These are phyloP conservation scores for Fagus crenata DNA, from an alignment of 306 rosid species.

Conservation along the genomic window DNA sequence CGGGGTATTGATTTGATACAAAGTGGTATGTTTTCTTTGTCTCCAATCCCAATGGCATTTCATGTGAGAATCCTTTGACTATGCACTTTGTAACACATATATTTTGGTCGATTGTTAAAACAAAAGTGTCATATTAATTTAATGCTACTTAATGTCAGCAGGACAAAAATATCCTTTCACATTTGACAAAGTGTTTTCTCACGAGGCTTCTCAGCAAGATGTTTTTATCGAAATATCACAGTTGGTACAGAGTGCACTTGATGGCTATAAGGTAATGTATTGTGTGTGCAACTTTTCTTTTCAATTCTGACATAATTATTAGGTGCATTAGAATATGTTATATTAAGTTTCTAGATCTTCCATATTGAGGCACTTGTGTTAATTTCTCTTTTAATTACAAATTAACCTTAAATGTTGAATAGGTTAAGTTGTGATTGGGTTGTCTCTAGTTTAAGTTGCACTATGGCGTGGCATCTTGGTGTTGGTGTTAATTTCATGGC, in stretches of 20 bases:
- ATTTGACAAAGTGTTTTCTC: constrained; percentile 89
- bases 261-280: constrained; percentile 84
- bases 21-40: constrained; percentile 48
- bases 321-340: background rate
- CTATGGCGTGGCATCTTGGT: constrained; percentile 14
- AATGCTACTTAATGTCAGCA: constrained; percentile 34
- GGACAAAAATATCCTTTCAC: constrained; percentile 84
- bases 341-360: background rate
- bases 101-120: background rate
- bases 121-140: background rate
- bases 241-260: constrained; percentile 95
- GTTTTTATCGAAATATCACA: constrained; percentile 90
- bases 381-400: background rate
- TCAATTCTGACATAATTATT: background rate
- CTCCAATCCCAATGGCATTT: constrained; percentile 3
- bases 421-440: background rate
- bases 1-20: constrained; percentile 82
- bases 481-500: background rate
- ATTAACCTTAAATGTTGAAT: no score
- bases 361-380: background rate
- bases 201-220: constrained; percentile 78
- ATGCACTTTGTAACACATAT: constrained; percentile 1
- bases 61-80: constrained; percentile 2
- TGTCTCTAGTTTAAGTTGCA: background rate
- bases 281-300: background rate